These are phyloP conservation scores for Populus alba DNA, from an alignment of 345 rosid genomes.

Conservation along the genomic window DNA sequence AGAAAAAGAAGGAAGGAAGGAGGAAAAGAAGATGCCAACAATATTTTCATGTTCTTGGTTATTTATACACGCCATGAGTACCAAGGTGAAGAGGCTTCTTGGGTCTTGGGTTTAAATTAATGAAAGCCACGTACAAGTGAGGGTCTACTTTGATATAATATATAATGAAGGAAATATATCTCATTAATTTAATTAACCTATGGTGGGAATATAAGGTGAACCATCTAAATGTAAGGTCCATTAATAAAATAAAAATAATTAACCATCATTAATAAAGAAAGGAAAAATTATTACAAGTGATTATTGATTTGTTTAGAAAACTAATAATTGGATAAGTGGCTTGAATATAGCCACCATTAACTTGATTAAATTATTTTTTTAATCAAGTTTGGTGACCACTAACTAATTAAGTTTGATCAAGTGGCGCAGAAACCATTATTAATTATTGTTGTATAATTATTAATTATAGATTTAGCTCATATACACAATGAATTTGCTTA, in stretches of 20 bases:
- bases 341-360: background rate
- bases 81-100: background rate
- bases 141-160: conserved; percentile 13
- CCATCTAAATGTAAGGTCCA: conserved; percentile 19
- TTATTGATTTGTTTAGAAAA: background rate
- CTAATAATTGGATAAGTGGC: background rate
- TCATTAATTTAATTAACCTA: background rate
- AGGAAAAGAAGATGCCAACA: background rate
- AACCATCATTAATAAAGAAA: background rate
- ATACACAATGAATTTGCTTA: no score
- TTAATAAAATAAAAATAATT: background rate
- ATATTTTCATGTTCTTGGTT: background rate
- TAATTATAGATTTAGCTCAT: no score
- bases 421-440: background rate
- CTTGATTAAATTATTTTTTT: background rate
- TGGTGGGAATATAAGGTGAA: conserved; percentile 33
- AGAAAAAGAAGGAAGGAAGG: background rate
- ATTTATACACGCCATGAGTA: conserved; percentile 6
- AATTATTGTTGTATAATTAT: no score
- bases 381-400: background rate
- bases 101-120: conserved; percentile 8
- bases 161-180: background rate
- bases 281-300: background rate
- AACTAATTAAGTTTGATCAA: background rate
- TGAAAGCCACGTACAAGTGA: conserved; percentile 7